Conservation (phyloP, 2,329 filamentous ascomycete species). For the Mollisiaceae sp. region DNA sequence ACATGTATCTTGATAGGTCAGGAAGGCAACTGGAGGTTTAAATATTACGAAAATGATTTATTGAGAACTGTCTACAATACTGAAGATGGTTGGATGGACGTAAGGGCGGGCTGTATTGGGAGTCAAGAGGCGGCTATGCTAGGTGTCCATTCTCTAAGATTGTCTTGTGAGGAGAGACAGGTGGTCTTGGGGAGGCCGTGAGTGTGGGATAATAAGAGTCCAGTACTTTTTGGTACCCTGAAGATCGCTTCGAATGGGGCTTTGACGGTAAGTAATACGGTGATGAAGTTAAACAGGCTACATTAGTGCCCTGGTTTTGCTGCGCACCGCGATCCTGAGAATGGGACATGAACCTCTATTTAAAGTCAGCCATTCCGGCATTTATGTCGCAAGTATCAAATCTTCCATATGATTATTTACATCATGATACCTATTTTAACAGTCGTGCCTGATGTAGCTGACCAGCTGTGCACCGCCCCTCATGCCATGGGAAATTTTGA, state of each 20-base stretch:
- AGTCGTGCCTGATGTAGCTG: too few species aligned
- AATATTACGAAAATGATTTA: conserved; percentile 16
- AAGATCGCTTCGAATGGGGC: neutral
- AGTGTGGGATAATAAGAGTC: conserved; percentile 4
- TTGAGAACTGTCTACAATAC: neutral
- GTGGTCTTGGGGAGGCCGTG: neutral
- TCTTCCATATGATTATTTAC: too few species aligned
- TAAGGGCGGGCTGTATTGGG: neutral
- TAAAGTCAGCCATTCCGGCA: too few species aligned
- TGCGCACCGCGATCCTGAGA: too few species aligned
- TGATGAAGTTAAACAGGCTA: too few species aligned
- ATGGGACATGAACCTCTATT: too few species aligned
- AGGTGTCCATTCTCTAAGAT: neutral
- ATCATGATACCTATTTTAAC: too few species aligned
- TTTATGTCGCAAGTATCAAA: too few species aligned
- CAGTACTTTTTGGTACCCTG: conserved; percentile 6
- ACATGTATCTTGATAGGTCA: conserved; percentile 1
- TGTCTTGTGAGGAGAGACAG: conserved; percentile 9
- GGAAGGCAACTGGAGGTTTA: conserved; percentile 1
- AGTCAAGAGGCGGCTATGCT: conserved; percentile 13
- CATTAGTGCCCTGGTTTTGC: too few species aligned
- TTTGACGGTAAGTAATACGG: too few species aligned
- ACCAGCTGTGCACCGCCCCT: too few species aligned
- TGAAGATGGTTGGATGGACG: neutral
- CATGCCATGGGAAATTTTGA: too few species aligned